A percentile compares a stretch with the other conserved stretches of the same genome.
Conservation (phyloP, 257 asterid genomes). For the Nicotiana benthamiana region DNA sequence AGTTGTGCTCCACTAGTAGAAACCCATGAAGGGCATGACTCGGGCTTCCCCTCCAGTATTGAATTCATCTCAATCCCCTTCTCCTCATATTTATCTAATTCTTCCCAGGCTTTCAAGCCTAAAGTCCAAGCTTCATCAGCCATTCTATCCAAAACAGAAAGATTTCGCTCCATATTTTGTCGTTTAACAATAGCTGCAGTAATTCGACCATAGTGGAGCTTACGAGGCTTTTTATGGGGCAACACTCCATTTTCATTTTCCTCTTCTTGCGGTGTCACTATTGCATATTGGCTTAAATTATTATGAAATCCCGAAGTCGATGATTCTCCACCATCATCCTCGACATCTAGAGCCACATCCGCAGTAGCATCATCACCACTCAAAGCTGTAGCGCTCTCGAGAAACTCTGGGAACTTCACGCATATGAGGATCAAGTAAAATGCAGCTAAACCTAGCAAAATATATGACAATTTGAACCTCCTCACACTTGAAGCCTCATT, state of each 20-base stretch:
- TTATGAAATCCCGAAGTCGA: slow-evolving; percentile 28
- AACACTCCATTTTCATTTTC: slow-evolving; percentile 11
- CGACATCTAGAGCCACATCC: slow-evolving; percentile 28
- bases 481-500: slow-evolving; percentile 51
- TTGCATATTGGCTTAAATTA: slow-evolving; percentile 32
- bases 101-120: slow-evolving; percentile 91
- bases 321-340: slow-evolving; percentile 27
- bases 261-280: slow-evolving; percentile 26
- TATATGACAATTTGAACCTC: slow-evolving; percentile 57
- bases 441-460: slow-evolving; percentile 57
- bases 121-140: slow-evolving; percentile 87
- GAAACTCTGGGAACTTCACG: slow-evolving; percentile 56
- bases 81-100: slow-evolving; percentile 51
- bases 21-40: slow-evolving; percentile 94
- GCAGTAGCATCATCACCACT: slow-evolving; percentile 30
- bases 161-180: slow-evolving; percentile 40
- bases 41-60: slow-evolving; percentile 82
- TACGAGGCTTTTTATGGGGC: slow-evolving; percentile 22
- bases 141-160: slow-evolving; percentile 60
- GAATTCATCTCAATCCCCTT: slow-evolving; percentile 56
- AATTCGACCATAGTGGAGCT: slow-evolving; percentile 67
- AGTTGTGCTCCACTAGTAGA: slow-evolving; percentile 56
- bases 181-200: slow-evolving; percentile 47
- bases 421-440: slow-evolving; percentile 62
- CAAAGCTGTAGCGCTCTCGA: slow-evolving; percentile 50